Evolutionary conservation across 2,329 filamentous ascomycete species (phyloP), one percentile per base, ranked within the genome.

Genomic region (Lachnellula subtilissima): DNA sequence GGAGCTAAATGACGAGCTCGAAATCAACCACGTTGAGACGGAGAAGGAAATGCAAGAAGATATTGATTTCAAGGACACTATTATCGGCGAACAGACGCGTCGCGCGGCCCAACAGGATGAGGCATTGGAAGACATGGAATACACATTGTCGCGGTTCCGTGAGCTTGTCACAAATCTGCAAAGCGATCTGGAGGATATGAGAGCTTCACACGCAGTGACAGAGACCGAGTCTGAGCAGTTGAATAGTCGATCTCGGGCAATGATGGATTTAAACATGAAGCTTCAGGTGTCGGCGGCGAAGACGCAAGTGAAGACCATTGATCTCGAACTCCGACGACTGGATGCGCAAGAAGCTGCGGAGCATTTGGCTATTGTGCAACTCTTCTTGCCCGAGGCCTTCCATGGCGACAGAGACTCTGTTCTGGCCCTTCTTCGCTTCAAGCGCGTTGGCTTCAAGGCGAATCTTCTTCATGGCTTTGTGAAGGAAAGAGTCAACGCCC

Each of bases 261-360:
- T 99, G 87, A 89, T 96, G 83, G 93, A 99, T 67, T 81, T 99
- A 47, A 97, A 97, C 72, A 83, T 93, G 81, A 95, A 96, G 74
- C 81, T 99, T 45, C 93, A 96, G 68, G 83, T 89, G 54, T 95
- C 91, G 12, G 91, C 91, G 11, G 83, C 91, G 42, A 96, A 96
- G 76, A 88, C 93, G 2, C 93, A 96, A 71, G 86, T 90, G 67
- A 97, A 96, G 76, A 91, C 91, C 0, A 96, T 99, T 60, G 92
- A 97, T 63, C 79, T 97, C 32, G 92, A 97, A 70, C 77, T 97
- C 55, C 84, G 88, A 52, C 87, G 88, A 55, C 82, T 97, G 68
- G 91, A 96, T 65, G 91, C 92, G 0, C 87, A 95, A 65, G 91
- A 97, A 74, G 89, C 91, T 2, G 81, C 85, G 40, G 89, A 97